Percentiles rank a stretch among this genome's conserved stretches.
Conservation (phyloP, 495 filamentous ascomycete genomes). For the Jackrogersella minutella region DNA sequence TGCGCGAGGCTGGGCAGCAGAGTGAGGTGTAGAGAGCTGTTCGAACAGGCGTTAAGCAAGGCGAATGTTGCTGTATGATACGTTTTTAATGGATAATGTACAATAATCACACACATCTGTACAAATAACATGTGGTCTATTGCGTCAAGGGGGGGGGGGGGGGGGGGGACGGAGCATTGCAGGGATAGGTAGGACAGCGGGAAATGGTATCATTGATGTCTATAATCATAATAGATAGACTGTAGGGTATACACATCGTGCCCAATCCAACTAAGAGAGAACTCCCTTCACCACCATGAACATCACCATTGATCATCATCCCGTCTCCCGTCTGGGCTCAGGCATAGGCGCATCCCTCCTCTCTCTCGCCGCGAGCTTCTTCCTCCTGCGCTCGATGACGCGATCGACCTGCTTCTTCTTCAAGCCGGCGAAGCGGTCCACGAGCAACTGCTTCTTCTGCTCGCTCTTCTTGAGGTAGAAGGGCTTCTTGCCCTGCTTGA, state of each 20-base stretch:
- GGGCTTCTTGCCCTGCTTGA: conserved; percentile 88
- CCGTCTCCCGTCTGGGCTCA: conserved; percentile 60
- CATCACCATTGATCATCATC: conserved; percentile 15
- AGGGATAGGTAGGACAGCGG: conserved; percentile 15
- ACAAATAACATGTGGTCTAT: neutral
- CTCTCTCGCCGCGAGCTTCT: conserved; percentile 84
- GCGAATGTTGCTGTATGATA: conserved; percentile 42
- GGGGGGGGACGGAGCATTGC: conserved; percentile 15
- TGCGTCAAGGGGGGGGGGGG: neutral
- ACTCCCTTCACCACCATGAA: conserved; percentile 7
- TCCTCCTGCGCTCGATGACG: conserved; percentile 80
- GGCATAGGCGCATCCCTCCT: conserved; percentile 77
- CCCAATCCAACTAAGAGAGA: neutral
- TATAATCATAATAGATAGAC: conserved; percentile 29
- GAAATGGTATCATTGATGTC: conserved; percentile 35
- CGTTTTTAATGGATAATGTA: neutral
- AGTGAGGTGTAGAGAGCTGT: conserved; percentile 83
- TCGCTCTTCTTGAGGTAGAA: conserved; percentile 92
- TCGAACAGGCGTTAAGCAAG: conserved; percentile 69
- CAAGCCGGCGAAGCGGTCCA: conserved; percentile 80
- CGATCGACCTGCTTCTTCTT: conserved; percentile 81
- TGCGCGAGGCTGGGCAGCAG: conserved; percentile 86
- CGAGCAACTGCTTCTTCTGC: conserved; percentile 81
- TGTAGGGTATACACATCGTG: neutral
- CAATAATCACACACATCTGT: conserved; percentile 19